Conservation (phyloP, 129 eudicot species). For the Centaurea solstitialis region DNA sequence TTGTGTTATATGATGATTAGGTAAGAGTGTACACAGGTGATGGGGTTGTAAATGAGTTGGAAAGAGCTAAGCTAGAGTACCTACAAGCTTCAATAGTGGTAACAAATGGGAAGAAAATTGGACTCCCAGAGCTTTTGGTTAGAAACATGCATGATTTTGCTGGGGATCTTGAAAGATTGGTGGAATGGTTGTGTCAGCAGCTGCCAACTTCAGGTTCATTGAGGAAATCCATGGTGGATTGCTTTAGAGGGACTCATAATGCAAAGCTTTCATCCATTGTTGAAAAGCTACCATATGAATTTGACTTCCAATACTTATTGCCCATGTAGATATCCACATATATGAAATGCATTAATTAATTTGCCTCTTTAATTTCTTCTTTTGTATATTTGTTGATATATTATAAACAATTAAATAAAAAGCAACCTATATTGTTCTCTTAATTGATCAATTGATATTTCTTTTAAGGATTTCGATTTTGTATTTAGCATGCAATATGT, state of each 20-base stretch:
- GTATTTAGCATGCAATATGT: too few species aligned
- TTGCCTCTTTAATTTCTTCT: neutral
- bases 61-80: slow-evolving; percentile 81
- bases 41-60: slow-evolving; percentile 67
- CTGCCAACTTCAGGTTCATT: slow-evolving; percentile 85
- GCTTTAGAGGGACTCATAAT: slow-evolving; percentile 57
- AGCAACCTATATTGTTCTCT: neutral
- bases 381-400: slow-evolving; percentile 16
- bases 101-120: slow-evolving; percentile 61
- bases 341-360: neutral
- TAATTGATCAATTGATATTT: neutral
- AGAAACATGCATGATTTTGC: slow-evolving; percentile 72
- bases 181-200: slow-evolving; percentile 88
- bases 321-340: slow-evolving; percentile 34
- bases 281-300: slow-evolving; percentile 82
- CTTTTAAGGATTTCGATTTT: neutral
- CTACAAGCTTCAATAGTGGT: slow-evolving; percentile 81
- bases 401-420: neutral
- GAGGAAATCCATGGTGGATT: slow-evolving; percentile 92
- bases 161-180: slow-evolving; percentile 48
- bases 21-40: slow-evolving; percentile 85
- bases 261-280: slow-evolving; percentile 57
- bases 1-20: slow-evolving; percentile 22
- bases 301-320: slow-evolving; percentile 80
- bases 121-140: slow-evolving; percentile 74